These are phyloP conservation scores for Rhizodiscina lignyota DNA, from an alignment of 495 filamentous ascomycete species.

Conservation along the genomic window DNA sequence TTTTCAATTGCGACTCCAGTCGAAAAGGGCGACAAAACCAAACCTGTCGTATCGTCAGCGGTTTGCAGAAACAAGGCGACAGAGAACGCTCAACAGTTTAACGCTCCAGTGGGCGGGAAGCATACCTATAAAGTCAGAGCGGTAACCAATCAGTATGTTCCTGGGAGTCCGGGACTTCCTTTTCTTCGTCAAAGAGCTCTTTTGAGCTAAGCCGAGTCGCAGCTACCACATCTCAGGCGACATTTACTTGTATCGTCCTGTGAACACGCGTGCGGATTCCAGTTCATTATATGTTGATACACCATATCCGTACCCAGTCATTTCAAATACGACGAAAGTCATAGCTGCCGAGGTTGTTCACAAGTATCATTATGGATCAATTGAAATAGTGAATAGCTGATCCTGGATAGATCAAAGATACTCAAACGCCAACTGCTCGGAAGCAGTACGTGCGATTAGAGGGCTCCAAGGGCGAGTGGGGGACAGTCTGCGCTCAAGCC, in stretches of 20 bases:
- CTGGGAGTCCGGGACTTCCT: background rate
- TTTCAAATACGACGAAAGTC: background rate
- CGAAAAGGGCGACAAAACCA: no score
- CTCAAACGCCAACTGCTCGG: background rate
- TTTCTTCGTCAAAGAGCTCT: background rate
- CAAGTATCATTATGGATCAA: no score
- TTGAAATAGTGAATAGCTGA: background rate
- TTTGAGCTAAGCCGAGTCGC: background rate
- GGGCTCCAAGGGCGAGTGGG: slow-evolving; percentile 1
- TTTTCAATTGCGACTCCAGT: no score
- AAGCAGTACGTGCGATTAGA: slow-evolving; percentile 1
- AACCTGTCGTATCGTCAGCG: background rate
- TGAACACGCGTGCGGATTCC: background rate
- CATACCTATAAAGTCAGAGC: background rate
- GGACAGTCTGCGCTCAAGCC: background rate
- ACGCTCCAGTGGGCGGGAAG: slow-evolving; percentile 1
- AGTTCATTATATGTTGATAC: background rate
- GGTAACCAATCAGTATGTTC: background rate
- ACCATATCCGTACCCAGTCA: background rate
- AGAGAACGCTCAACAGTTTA: slow-evolving; percentile 1
- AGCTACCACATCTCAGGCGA: background rate
- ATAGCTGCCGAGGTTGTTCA: background rate
- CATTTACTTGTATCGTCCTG: background rate
- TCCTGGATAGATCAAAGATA: background rate
- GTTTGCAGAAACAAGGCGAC: background rate